phyloP scores from a whole-genome alignment of 768 basidiomycete genomes.

The Udeniomyces megalosporus region DNA sequence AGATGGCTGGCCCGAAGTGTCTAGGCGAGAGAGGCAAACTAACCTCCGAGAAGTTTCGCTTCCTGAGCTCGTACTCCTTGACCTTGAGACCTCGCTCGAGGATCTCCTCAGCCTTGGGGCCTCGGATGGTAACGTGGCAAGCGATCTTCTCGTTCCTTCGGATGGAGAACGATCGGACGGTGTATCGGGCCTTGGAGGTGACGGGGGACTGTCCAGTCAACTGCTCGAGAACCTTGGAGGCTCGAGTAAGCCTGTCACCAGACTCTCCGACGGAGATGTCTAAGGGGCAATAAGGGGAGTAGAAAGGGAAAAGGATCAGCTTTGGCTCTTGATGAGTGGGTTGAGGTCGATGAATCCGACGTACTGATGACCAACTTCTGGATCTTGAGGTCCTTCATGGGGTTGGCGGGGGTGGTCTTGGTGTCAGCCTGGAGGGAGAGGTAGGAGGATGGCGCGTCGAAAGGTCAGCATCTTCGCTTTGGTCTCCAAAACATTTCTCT shows the following conservation, averaged over 20 bases:
- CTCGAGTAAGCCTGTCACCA: conserved; percentile 95
- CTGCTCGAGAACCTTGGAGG: conserved; percentile 97
- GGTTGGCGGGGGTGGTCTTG: conserved; percentile 42
- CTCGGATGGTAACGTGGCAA: conserved; percentile 73
- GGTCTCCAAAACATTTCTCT: too few relatives aligned
- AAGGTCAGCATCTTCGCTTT: background rate
- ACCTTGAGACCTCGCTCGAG: conserved; percentile 97
- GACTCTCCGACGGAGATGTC: conserved; percentile 99
- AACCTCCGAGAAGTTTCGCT: conserved; percentile 31
- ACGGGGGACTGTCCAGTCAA: conserved; percentile 98
- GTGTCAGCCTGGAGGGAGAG: conserved; percentile 27
- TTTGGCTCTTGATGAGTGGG: background rate
- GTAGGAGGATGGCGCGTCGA: background rate
- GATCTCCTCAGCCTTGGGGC: conserved; percentile 98
- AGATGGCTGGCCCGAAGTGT: too few relatives aligned
- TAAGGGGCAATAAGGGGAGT: conserved; percentile 25
- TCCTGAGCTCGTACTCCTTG: conserved; percentile 97
- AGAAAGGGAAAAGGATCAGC: background rate
- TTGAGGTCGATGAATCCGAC: conserved; percentile 29
- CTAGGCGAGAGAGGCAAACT: too few relatives aligned
- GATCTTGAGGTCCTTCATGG: conserved; percentile 89
- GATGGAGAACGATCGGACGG: conserved; percentile 96
- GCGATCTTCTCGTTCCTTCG: conserved; percentile 99
- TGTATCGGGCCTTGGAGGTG: conserved; percentile 98
- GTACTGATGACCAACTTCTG: conserved; percentile 99